Evolutionary conservation across 805 yeast genomes (phyloP), one percentile per base, ranked within the genome.

Genomic region (Huiozyma naganishii): DNA sequence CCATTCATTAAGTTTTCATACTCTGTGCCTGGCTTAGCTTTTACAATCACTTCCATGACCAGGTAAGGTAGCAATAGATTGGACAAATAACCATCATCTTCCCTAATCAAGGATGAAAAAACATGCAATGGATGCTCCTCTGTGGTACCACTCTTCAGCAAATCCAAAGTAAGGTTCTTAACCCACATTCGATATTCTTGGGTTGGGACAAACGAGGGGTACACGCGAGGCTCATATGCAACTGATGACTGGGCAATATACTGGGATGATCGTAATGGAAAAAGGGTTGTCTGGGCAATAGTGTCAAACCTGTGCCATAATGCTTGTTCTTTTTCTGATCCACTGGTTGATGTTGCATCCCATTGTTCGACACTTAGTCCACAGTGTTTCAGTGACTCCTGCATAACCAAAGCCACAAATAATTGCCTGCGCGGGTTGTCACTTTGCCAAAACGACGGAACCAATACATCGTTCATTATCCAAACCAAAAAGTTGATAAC

Each of bases 391-490:
- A 92, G 64, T 40, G 81, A 79, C 49, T 87, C 92, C 59, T 92
- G 99, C 76, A 92, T 85, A 0, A 90, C 83, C 60, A 76, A 83
- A 0, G 96, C 95, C 32, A 88, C 71, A 55, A 82, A 84, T 45
- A 84, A 70, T 59, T 92, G 98, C 40, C 78, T 76, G 23, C 77
- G 74, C 0, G 97, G 95, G 55, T 88, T 88, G 32, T 82, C 83
- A 1, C 96, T 82, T 0, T 95, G 88, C 78, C 94, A 81, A 61
- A 88, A 89, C 1, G 87, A 77, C 32, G 85, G 87, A 7, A 89
- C 82, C n/a, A 92, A 69, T 46, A 77, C 70, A 43, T 74, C 72
- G 47, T 84, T 80, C 32, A 89, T 67, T 40, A 89, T 76, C 52
- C 72, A 70, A 4, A 76, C 66, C 30, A 87, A 68, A 53, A 90